A percentile compares a stretch with the other conserved stretches of the same genome.
Conservation (phyloP, 305 asterid genomes). For the Fraxinus floribunda region DNA sequence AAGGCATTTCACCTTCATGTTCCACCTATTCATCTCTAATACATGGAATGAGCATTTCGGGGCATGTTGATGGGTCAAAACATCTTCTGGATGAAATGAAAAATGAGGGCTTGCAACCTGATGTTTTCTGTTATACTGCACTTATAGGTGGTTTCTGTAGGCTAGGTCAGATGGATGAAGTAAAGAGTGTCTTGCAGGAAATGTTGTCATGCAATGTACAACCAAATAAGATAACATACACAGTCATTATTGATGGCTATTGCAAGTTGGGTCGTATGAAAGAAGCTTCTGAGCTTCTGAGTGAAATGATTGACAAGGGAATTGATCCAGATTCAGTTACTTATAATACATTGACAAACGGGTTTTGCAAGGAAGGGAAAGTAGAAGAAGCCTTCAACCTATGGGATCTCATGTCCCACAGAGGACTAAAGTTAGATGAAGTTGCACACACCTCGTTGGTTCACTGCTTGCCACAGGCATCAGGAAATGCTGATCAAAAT, state of each 20-base stretch:
- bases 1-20: conserved; percentile 48
- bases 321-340: conserved; percentile 69
- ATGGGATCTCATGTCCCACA: conserved; percentile 55
- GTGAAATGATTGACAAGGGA: conserved; percentile 69
- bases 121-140: conserved; percentile 85
- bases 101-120: conserved; percentile 58
- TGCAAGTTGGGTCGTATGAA: conserved; percentile 56
- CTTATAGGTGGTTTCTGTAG: conserved; percentile 73
- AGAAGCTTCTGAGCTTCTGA: conserved; percentile 53
- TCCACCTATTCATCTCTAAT: conserved; percentile 69
- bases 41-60: conserved; percentile 63
- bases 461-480: conserved; percentile 46
- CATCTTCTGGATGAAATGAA: conserved; percentile 57
- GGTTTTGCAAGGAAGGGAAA: conserved; percentile 60
- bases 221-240: conserved; percentile 79
- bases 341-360: conserved; percentile 52
- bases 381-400: conserved; percentile 52
- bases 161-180: conserved; percentile 72
- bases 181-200: conserved; percentile 51
- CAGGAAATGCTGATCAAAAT: conserved; percentile 36
- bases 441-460: conserved; percentile 63
- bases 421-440: conserved; percentile 61
- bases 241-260: conserved; percentile 65
- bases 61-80: conserved; percentile 54
- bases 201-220: conserved; percentile 52